These are phyloP conservation scores for Podila verticillata DNA, from an alignment of 192 early-diverging fungal species.

Conservation along the genomic window DNA sequence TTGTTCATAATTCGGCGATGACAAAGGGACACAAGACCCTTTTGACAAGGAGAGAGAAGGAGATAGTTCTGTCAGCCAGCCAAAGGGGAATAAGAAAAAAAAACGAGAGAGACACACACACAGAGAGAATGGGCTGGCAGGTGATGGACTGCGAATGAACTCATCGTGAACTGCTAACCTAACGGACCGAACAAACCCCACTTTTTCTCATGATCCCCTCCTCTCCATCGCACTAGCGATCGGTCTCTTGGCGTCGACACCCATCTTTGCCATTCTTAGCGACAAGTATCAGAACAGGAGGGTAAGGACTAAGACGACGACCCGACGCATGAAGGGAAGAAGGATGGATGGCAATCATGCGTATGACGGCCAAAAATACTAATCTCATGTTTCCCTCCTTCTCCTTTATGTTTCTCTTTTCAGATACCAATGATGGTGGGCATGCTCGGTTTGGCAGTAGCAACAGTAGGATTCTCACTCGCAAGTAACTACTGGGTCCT, in stretches of 20 bases:
- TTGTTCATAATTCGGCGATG: no score
- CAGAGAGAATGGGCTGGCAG: no score
- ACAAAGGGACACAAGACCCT: no score
- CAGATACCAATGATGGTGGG: conserved; percentile 78
- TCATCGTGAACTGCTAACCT: conserved; percentile 7
- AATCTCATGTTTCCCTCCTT: neutral
- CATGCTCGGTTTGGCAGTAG: conserved; percentile 69
- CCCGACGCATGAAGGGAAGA: neutral
- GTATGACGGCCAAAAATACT: neutral
- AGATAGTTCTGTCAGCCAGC: no score
- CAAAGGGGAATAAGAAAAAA: conserved; percentile 10
- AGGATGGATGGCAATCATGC: no score
- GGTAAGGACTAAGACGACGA: conserved; percentile 14
- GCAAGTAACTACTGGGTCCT: conserved; percentile 73
- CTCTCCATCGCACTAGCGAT: conserved; percentile 63
- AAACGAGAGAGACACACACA: neutral
- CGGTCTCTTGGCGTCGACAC: conserved; percentile 70
- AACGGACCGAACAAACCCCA: neutral
- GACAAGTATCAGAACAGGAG: conserved; percentile 77
- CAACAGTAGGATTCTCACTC: conserved; percentile 71
- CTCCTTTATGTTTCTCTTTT: neutral
- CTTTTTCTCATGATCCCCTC: neutral
- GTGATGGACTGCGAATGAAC: neutral
- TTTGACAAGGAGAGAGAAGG: no score
- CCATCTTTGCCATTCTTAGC: conserved; percentile 75